Evolutionary conservation across 2,329 filamentous ascomycete genomes (phyloP), one percentile per base, ranked within the genome.

Genomic region (Claviceps maximensis): DNA sequence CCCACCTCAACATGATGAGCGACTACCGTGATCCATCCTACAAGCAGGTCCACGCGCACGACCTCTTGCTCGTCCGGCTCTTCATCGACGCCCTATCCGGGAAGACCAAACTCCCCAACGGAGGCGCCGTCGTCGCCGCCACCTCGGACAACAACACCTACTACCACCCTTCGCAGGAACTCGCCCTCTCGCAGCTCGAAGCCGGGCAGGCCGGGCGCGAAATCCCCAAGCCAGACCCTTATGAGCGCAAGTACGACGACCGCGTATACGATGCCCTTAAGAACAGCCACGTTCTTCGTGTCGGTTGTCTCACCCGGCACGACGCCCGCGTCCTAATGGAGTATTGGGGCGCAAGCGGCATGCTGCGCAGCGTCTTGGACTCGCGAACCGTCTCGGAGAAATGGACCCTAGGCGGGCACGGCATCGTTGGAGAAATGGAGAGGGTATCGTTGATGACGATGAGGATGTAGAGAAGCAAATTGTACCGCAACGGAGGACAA

Each of bases 281-380:
- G 57, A 72, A 72, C 46, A 71, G 76, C 42, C 66, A 71, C 54
- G 70, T 82, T 2, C 58, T 83, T 51, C 75, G 78, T 21, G 64
- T 95, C 21, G 75, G 78, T 44, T 86, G 87, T 9, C 62, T 96
- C 59, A 84, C 74, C 61, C 87, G 84, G 69, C 70, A 76, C 2
- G 91, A 97, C 70, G 83, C 87, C 12, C 79, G 84, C 55, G 77
- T 82, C 1, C 74, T 95, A 60, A 84, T 97, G 82, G 89, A 96
- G 72, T 97, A 96, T 71, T 97, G 91, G 76, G 89, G 88, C 5
- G 82, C 80, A 38, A 94, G 88, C 67, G 93, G 91, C 13, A 74
- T 95, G 65, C 66, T 95, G 63, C 79, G 86, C 58, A 74, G 79
- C 56, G 75, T 73, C 47, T 76, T 96, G 49, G 83, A 87, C 61